Evolutionary conservation across 768 basidiomycete species (phyloP).

Genomic region (Auriculariales sp.): DNA sequence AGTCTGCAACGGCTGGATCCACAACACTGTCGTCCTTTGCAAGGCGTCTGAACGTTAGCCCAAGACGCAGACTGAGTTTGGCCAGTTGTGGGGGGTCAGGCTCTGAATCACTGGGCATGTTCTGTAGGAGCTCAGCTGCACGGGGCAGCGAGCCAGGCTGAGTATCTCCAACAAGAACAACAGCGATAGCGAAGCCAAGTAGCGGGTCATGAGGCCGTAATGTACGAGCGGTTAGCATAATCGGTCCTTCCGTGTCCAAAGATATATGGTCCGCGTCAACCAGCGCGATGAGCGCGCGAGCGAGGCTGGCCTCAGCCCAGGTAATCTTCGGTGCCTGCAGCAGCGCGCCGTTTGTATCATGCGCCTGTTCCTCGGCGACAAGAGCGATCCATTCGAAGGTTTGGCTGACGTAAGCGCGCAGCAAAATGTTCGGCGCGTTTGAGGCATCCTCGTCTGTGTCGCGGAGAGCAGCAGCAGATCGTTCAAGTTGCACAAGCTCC

Average conservation of each 20-base stretch:
- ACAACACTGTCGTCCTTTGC: conserved; percentile 24
- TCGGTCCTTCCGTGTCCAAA: conserved; percentile 21
- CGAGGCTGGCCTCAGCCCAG: conserved; percentile 29
- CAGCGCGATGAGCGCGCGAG: conserved; percentile 28
- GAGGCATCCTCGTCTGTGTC: conserved; percentile 19
- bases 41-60: conserved; percentile 8
- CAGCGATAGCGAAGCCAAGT: conserved; percentile 20
- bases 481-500: conserved; percentile 39
- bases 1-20: conserved; percentile 16
- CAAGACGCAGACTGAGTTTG: conserved; percentile 6
- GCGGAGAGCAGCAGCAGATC: conserved; percentile 17
- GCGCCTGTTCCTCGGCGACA: conserved; percentile 13
- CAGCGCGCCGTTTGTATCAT: background rate
- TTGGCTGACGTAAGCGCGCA: conserved; percentile 29
- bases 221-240: conserved; percentile 14
- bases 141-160: conserved; percentile 12
- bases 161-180: conserved; percentile 18
- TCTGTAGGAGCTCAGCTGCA: conserved; percentile 12
- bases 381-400: conserved; percentile 8
- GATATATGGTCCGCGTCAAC: conserved; percentile 35
- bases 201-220: conserved; percentile 10
- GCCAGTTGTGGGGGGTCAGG: conserved; percentile 11
- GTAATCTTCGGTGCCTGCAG: conserved; percentile 11
- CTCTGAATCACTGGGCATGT: conserved; percentile 12
- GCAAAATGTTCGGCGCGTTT: conserved; percentile 11